Evolutionary conservation across 176 grass and related monocot species (phyloP), one percentile per base, ranked within the genome.

Genomic region (Chrysopogon serrulatus): DNA sequence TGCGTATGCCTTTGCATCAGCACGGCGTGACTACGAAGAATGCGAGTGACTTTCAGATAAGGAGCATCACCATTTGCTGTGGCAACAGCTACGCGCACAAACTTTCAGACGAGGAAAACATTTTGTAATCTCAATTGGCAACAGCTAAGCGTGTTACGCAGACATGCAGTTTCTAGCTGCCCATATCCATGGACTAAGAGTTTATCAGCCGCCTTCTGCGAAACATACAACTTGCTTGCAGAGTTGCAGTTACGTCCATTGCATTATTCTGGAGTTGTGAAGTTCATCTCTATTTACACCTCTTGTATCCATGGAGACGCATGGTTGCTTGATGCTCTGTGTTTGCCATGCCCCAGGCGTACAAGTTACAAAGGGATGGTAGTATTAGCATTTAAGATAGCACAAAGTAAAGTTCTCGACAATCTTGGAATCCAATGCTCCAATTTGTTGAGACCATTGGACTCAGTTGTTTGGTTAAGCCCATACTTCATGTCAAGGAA

Each of bases 21-120:
- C 68, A 41, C 80, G 48, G 51, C 84, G 80, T 90, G 67, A 75
- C 80, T 75, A 51, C 74, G 74, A 90, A 63, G 84, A 76, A 69
- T 84, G 84, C 80, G 47, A 72, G 40, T 53, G 13, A 49, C 51
- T 80, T 90, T 68, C 24, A 75, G 84, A 90, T 83, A 80, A 87
- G 48, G 32, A 34, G 75, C 68, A 76, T 48, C 84, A 53, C 67
- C 39, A 48, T 73, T 71, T 90, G 88, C 45, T 27, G 78, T 45
- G 63, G 67, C 36, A 86, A 86, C 74, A 83, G 73, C 59, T 49
- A 79, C 45, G 44, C 65, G n/a, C 4, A 39, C 65, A 80, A 80
- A 34, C 40, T 69, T 24, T 49, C 71, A 73, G 71, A 73, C 43
- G 43, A 48, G 27, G 43, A 21, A 27, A 44, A 21, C 43, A 32